Percentiles rank a stretch among this genome's conserved stretches.
Conservation (phyloP, 2,329 filamentous ascomycete species). For the Colletotrichum tropicale region DNA sequence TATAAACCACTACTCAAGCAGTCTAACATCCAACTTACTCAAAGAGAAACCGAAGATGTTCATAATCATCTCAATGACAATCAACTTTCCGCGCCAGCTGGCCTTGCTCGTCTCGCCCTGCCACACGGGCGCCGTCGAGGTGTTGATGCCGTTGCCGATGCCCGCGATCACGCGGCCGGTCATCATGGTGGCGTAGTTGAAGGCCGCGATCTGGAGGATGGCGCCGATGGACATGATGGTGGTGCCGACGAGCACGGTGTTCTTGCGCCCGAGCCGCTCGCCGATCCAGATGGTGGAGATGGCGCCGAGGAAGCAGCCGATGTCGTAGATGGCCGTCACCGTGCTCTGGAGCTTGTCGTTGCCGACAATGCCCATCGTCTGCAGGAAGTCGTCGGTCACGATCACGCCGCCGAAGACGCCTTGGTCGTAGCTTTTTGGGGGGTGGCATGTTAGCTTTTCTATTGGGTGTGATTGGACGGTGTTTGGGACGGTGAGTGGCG, state of each 20-base stretch:
- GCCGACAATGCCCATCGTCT: constrained; percentile 45
- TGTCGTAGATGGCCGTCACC: constrained; percentile 62
- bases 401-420: constrained; percentile 55
- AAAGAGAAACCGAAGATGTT: constrained; percentile 34
- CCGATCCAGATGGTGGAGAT: constrained; percentile 35
- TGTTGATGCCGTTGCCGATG: constrained; percentile 48
- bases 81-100: constrained; percentile 33
- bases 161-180: constrained; percentile 50
- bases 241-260: constrained; percentile 34
- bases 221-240: constrained; percentile 37
- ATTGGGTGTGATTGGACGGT: background rate
- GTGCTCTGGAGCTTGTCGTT: constrained; percentile 42
- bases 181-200: constrained; percentile 43
- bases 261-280: constrained; percentile 36
- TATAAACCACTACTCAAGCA: too few species aligned
- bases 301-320: constrained; percentile 63
- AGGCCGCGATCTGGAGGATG: constrained; percentile 37
- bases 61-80: constrained; percentile 35
- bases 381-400: constrained; percentile 47
- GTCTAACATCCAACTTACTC: too few species aligned
- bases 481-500: background rate
- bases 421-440: constrained; percentile 45
- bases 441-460: background rate
- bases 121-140: constrained; percentile 39
- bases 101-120: constrained; percentile 39